phyloP scores from a whole-genome alignment of 345 rosid species.

The Turritis glabra region DNA sequence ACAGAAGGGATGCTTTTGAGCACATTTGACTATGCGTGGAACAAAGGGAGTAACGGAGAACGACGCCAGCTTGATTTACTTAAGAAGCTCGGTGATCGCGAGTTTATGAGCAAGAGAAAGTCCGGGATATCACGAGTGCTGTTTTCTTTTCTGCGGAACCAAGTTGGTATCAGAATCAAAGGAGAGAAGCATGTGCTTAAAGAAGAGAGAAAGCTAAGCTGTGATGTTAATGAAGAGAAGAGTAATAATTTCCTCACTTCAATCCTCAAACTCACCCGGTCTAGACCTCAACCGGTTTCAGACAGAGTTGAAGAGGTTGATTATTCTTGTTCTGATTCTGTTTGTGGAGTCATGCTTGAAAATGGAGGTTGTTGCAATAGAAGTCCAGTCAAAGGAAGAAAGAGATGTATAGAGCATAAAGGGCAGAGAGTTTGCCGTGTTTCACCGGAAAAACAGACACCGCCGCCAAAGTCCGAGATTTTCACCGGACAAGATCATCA shows the following conservation, averaged over 20 bases:
- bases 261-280: conserved; percentile 54
- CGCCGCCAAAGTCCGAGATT: conserved; percentile 1
- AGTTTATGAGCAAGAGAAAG: conserved; percentile 39
- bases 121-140: conserved; percentile 41
- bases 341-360: conserved; percentile 56
- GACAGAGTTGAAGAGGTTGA: conserved; percentile 23
- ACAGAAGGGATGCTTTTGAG: conserved; percentile 59
- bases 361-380: conserved; percentile 52
- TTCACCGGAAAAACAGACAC: conserved; percentile 22
- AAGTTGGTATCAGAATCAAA: conserved; percentile 63
- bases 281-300: conserved; percentile 53
- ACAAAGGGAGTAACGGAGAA: conserved; percentile 69
- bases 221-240: conserved; percentile 40
- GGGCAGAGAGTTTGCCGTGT: conserved; percentile 52
- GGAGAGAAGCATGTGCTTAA: conserved; percentile 42
- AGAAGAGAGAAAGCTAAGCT: conserved; percentile 28
- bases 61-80: conserved; percentile 66
- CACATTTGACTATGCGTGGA: conserved; percentile 92
- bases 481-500: conserved; percentile 1
- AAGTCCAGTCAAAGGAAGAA: conserved; percentile 58
- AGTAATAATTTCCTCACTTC: conserved; percentile 37
- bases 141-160: conserved; percentile 44
- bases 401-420: conserved; percentile 71
- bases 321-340: conserved; percentile 26
- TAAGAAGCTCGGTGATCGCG: conserved; percentile 47